Conservation (phyloP, 2,329 filamentous ascomycete species). For the Beauveria medogensis region DNA sequence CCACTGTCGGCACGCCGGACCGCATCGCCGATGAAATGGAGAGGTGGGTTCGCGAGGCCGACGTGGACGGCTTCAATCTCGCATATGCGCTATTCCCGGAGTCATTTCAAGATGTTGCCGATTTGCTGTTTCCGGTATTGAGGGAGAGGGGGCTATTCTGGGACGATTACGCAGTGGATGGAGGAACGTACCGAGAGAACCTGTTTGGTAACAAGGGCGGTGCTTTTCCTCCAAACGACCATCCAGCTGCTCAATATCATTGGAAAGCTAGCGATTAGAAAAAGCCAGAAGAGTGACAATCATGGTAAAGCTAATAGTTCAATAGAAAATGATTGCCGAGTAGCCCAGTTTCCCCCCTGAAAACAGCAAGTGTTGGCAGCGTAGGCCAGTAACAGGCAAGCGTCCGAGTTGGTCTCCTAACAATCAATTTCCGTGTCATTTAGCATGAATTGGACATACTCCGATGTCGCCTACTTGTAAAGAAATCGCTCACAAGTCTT, state of each 20-base stretch:
- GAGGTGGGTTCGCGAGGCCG: constrained; percentile 39
- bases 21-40: constrained; percentile 26
- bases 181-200: constrained; percentile 36
- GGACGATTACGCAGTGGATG: constrained; percentile 36
- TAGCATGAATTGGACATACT: too few species aligned
- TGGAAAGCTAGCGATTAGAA: constrained; percentile 27
- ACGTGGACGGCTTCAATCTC: constrained; percentile 51
- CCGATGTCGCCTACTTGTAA: too few species aligned
- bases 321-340: background rate
- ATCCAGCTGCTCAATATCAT: constrained; percentile 31
- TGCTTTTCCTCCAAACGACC: constrained; percentile 27
- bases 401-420: too few species aligned
- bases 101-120: constrained; percentile 59
- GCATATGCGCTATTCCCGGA: constrained; percentile 37
- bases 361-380: too few species aligned
- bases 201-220: constrained; percentile 28
- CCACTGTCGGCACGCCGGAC: constrained; percentile 23
- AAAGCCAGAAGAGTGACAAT: background rate
- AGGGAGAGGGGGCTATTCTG: constrained; percentile 49
- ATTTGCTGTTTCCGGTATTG: constrained; percentile 56
- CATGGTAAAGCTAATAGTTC: background rate
- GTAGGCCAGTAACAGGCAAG: too few species aligned
- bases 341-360: too few species aligned
- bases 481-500: too few species aligned
- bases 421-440: too few species aligned